These are phyloP conservation scores for Candida vartiovaarae DNA, from an alignment of 805 yeast genomes.

Conservation along the genomic window DNA sequence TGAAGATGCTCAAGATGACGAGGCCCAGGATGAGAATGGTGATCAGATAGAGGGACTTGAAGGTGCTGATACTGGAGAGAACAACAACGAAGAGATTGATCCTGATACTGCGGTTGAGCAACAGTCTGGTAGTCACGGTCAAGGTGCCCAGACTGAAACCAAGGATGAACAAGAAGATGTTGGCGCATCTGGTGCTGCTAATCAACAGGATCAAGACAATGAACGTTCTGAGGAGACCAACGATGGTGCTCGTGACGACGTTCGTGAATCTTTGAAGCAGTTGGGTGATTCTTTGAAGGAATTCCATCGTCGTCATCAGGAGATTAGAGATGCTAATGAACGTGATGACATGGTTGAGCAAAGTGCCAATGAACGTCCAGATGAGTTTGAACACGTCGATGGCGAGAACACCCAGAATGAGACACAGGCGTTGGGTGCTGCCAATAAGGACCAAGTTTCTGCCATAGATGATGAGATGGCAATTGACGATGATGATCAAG, in stretches of 20 bases:
- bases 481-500: conserved; percentile 59
- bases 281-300: conserved; percentile 90
- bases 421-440: conserved; percentile 91
- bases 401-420: conserved; percentile 72
- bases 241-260: conserved; percentile 56
- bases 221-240: conserved; percentile 33
- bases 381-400: conserved; percentile 78
- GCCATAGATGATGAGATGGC: conserved; percentile 74
- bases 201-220: conserved; percentile 37
- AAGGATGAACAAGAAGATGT: conserved; percentile 56
- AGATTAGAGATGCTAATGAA: conserved; percentile 62
- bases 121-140: conserved; percentile 52
- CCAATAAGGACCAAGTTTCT: conserved; percentile 72
- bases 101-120: conserved; percentile 55
- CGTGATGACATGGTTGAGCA: conserved; percentile 43
- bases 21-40: conserved; percentile 33
- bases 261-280: conserved; percentile 73
- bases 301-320: conserved; percentile 84
- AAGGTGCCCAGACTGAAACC: conserved; percentile 51
- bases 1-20: conserved; percentile 33
- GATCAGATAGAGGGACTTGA: conserved; percentile 47
- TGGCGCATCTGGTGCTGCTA: conserved; percentile 58
- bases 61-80: conserved; percentile 39
- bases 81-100: conserved; percentile 38
- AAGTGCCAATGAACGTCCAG: conserved; percentile 62